Conservation (phyloP, 345 rosid genomes). For the Erucastrum elatum region DNA sequence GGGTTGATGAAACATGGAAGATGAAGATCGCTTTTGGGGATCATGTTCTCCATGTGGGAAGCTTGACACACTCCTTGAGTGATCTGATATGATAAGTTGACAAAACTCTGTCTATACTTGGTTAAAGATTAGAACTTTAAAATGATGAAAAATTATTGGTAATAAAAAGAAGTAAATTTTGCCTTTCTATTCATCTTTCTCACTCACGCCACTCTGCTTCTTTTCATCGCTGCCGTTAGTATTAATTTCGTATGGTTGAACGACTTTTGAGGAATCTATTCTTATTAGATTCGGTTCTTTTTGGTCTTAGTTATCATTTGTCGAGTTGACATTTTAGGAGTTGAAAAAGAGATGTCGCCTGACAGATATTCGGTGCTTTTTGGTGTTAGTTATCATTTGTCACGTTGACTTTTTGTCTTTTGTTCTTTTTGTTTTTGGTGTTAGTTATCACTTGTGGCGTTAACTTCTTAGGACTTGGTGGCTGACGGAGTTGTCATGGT, state of each 20-base stretch:
- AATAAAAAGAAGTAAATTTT: not conserved
- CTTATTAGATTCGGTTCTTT: not conserved
- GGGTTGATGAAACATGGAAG: slow-evolving; percentile 65
- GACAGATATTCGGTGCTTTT: not conserved
- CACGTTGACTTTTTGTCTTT: not conserved
- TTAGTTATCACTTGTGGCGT: not conserved
- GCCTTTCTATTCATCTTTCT: not conserved
- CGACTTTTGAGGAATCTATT: not conserved
- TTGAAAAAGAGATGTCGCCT: not conserved
- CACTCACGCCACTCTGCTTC: not conserved
- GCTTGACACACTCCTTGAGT: not conserved
- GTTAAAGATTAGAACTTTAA: no score
- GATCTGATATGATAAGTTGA: no score
- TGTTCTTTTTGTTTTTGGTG: no score
- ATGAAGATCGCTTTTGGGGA: slow-evolving; percentile 61
- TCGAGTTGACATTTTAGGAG: not conserved
- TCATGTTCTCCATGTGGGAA: slow-evolving; percentile 55
- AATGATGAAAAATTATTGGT: no score
- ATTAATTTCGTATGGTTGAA: not conserved
- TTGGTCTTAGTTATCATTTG: not conserved
- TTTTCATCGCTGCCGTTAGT: no score
- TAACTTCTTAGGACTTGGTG: not conserved
- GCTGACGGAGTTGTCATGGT: slow-evolving; percentile 34
- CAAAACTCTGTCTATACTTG: no score
- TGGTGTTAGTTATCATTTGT: not conserved